A percentile compares a stretch with the other conserved stretches of the same genome.
phyloP scores from a whole-genome alignment of 2,329 filamentous ascomycete species.

The Grosmannia penicillata region DNA sequence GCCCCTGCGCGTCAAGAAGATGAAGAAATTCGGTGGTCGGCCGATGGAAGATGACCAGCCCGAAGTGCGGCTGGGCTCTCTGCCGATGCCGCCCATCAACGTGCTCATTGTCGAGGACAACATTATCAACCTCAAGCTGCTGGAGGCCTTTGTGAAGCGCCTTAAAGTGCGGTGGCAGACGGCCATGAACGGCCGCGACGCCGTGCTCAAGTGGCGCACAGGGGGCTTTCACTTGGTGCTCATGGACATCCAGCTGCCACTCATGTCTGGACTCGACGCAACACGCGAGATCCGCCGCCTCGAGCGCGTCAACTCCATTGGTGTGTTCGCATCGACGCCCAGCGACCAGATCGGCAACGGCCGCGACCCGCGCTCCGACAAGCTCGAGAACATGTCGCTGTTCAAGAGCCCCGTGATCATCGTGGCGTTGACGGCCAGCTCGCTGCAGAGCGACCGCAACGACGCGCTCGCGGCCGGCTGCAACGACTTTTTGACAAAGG shows the following conservation, averaged over 20 bases:
- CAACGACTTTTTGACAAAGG: constrained; percentile 97
- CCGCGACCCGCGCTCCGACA: constrained; percentile 49
- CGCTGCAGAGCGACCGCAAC: constrained; percentile 85
- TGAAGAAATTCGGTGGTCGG: constrained; percentile 28
- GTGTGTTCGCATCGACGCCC: constrained; percentile 65
- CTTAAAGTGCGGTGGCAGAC: constrained; percentile 94
- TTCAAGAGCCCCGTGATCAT: constrained; percentile 98
- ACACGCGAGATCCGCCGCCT: constrained; percentile 87
- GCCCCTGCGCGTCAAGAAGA: constrained; percentile 29
- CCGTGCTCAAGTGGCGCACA: constrained; percentile 80
- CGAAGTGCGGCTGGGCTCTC: constrained; percentile 43
- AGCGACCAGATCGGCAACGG: constrained; percentile 28
- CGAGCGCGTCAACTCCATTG: constrained; percentile 82
- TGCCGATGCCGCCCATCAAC: constrained; percentile 91
- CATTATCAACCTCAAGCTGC: constrained; percentile 84
- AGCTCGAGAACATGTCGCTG: constrained; percentile 48
- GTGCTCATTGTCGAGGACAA: constrained; percentile 98
- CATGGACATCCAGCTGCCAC: constrained; percentile 96
- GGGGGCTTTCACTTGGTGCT: constrained; percentile 92
- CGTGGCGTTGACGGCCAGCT: constrained; percentile 87
- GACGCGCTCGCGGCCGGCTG: constrained; percentile 90
- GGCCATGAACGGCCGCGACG: constrained; percentile 90
- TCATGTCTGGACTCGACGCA: constrained; percentile 91
- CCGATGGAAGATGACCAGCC: constrained; percentile 18
- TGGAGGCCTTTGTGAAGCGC: constrained; percentile 91